Conservation (phyloP, 306 rosid species). For the Malus sieversii region DNA sequence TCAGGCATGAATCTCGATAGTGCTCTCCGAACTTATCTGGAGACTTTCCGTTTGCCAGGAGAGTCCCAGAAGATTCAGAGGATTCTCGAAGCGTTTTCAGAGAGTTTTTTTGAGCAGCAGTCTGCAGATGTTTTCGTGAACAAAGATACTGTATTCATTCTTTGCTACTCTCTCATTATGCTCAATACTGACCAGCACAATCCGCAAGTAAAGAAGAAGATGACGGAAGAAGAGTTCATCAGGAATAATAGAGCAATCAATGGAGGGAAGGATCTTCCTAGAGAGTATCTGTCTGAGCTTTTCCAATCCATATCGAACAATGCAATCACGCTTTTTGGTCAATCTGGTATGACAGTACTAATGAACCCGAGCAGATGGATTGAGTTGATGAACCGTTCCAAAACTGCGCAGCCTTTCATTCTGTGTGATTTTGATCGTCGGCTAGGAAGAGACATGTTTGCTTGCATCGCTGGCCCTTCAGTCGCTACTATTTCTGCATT, state of each 20-base stretch:
- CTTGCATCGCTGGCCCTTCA: conserved; percentile 81
- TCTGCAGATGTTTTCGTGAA: conserved; percentile 56
- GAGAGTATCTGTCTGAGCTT: conserved; percentile 77
- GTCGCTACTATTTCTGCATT: conserved; percentile 74
- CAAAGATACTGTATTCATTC: conserved; percentile 74
- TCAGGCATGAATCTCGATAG: conserved; percentile 73
- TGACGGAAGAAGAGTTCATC: conserved; percentile 91
- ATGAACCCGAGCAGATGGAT: conserved; percentile 84
- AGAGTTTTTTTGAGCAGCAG: conserved; percentile 58
- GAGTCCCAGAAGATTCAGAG: conserved; percentile 94
- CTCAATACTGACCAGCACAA: conserved; percentile 93
- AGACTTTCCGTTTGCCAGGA: conserved; percentile 72
- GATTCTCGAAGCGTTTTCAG: conserved; percentile 67
- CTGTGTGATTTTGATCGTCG: conserved; percentile 47
- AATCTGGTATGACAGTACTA: conserved; percentile 34
- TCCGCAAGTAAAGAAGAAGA: conserved; percentile 92
- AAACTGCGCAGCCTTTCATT: conserved; percentile 25
- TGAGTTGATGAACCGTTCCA: conserved; percentile 69
- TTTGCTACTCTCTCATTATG: conserved; percentile 88
- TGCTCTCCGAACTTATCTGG: conserved; percentile 71
- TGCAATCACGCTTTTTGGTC: conserved; percentile 48
- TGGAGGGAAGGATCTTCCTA: conserved; percentile 86
- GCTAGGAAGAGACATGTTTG: conserved; percentile 89
- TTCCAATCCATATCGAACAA: conserved; percentile 55
- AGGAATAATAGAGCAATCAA: conserved; percentile 81